Base-by-base conservation (phyloP, 805 yeast genomes). In the Metschnikowia matae region DNA sequence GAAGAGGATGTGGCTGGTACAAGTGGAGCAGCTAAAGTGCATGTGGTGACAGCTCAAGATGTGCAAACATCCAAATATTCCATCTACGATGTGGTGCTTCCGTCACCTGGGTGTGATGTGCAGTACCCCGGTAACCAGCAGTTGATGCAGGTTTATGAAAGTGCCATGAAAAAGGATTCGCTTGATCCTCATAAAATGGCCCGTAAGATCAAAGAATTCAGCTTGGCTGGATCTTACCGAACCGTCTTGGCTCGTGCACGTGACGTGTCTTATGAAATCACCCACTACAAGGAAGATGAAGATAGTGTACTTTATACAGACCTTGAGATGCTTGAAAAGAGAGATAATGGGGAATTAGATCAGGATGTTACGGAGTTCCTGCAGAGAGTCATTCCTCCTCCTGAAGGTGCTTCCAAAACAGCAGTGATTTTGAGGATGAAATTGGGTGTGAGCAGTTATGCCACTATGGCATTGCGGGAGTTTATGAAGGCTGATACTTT, bases 91-190 rank as follows among this genome's bases (percentile, higher is more conserved):
- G 77, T 94, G 29, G 96, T 95, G 2, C 73, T 94, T 49, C 98
- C 99, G n/a, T 81, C 96, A 0, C 99, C 99, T 2, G 99, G 99
- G 0, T 90, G 83, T 65, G 97, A 90, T 63, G 81, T 94, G n/a
- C 63, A 76, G 13, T 94, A 94, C 62, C 99, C 99, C 6, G 71
- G 77, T 10, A 87, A 89, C 61, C 76, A 75, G 48, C 66, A 76
- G 39, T 70, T 89, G 43, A 74, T 73, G 58, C 74, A 82, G 38
- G 79, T 81, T 1, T 91, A 91, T 63, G 78, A 80, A 40, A 82
- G 79, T 3, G 73, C 81, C 7, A 94, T 94, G 98, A 78, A 75
- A 2, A 72, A 77, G 48, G 98, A 94, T 63, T 86, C 83, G 0
- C 78, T 94, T 59, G 89, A 90, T 67, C 97, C 97, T 10, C 75